These are phyloP conservation scores for Chionographis japonica DNA, from an alignment of 106 monocot species.

Conservation along the genomic window DNA sequence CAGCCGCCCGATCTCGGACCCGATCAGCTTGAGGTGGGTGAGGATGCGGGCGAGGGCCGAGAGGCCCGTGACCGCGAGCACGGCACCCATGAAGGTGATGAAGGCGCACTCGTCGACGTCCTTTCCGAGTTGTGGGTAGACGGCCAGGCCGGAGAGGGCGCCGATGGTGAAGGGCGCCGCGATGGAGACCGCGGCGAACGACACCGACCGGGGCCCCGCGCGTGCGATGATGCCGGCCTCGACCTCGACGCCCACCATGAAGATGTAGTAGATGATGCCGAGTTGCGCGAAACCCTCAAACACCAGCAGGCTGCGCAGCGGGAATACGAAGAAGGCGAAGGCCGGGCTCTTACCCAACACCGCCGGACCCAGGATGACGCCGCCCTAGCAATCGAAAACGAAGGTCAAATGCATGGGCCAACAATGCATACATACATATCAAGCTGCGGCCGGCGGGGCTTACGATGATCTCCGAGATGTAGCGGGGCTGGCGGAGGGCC, in stretches of 20 bases:
- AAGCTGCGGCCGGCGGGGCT: not conserved
- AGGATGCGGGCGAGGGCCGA: conserved; percentile 26
- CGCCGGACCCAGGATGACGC: conserved; percentile 6
- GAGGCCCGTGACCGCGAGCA: conserved; percentile 20
- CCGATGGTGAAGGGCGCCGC: conserved; percentile 1
- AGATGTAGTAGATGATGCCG: conserved; percentile 14
- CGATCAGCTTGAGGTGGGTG: conserved; percentile 34
- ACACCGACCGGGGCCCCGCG: not conserved
- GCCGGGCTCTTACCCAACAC: not conserved
- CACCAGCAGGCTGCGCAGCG: conserved; percentile 2
- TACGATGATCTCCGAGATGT: conserved; percentile 11
- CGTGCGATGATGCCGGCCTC: not conserved
- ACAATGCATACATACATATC: no score
- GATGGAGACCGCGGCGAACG: not conserved
- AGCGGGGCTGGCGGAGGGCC: conserved; percentile 7
- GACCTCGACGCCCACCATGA: conserved; percentile 7
- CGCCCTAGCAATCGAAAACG: not conserved
- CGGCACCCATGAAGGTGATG: conserved; percentile 18
- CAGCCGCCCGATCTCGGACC: conserved; percentile 25
- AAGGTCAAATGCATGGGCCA: not conserved
- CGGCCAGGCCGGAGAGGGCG: not conserved
- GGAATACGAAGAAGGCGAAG: not conserved
- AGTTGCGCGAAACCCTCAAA: conserved; percentile 7
- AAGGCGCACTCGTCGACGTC: conserved; percentile 5
- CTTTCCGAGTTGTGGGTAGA: not conserved